Evolutionary conservation across 495 filamentous ascomycete species (phyloP).

Genomic region (Daldinia concentrica): DNA sequence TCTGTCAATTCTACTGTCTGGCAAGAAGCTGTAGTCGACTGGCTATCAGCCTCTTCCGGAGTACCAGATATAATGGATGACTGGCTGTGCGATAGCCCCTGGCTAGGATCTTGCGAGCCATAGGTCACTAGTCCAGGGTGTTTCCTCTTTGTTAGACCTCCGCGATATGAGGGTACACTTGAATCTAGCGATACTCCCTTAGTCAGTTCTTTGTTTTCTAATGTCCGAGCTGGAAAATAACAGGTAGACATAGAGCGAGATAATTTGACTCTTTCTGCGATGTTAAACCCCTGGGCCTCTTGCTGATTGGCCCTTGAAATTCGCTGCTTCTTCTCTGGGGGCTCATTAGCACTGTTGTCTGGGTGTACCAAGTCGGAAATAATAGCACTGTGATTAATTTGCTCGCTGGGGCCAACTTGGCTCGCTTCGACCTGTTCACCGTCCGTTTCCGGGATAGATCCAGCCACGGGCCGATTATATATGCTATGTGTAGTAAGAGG

Average conservation of each 20-base stretch:
- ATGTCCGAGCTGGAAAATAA: slow-evolving; percentile 2
- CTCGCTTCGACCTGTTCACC: slow-evolving; percentile 5
- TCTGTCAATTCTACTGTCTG: slow-evolving; percentile 6
- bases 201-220: not conserved
- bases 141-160: slow-evolving; percentile 13
- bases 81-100: slow-evolving; percentile 1
- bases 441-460: slow-evolving; percentile 9
- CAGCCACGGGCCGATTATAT: slow-evolving; percentile 45
- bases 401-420: not conserved
- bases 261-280: slow-evolving; percentile 18
- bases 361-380: not conserved
- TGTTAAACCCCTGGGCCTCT: not conserved
- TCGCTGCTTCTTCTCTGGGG: slow-evolving; percentile 13
- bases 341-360: not conserved
- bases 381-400: not conserved
- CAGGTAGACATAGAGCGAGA: slow-evolving; percentile 36
- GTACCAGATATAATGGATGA: not conserved
- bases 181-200: not conserved
- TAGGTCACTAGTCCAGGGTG: slow-evolving; percentile 15
- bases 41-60: not conserved
- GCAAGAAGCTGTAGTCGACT: slow-evolving; percentile 18
- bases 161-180: not conserved
- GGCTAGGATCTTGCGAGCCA: not conserved
- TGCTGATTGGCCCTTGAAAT: not conserved
- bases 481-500: slow-evolving; percentile 35